Evolutionary conservation across 164 flowering plant species (phyloP).

Genomic region (Amborella trichopoda): DNA sequence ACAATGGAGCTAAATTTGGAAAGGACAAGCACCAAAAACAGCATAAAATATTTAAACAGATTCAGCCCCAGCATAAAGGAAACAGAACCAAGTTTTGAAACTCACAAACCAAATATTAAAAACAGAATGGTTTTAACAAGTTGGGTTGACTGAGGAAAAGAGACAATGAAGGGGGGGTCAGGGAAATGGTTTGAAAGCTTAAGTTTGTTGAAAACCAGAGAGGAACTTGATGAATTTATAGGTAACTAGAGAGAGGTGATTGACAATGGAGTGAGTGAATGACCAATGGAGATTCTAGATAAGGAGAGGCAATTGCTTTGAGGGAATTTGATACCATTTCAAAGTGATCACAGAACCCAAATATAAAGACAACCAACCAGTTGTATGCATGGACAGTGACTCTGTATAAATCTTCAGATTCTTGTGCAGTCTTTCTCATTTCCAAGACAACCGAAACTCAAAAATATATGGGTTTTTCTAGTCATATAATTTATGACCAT

Average conservation of each 20-base stretch:
- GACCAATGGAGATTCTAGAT: too few species aligned
- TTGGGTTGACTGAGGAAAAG: too few species aligned
- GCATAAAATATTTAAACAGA: too few species aligned
- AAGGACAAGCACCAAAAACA: too few species aligned
- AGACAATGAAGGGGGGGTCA: not conserved
- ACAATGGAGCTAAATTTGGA: too few species aligned
- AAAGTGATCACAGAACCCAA: not conserved
- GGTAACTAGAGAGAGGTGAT: not conserved
- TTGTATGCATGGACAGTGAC: slow-evolving; percentile 4
- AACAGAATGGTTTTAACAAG: not conserved
- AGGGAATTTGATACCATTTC: not conserved
- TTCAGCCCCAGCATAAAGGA: not conserved
- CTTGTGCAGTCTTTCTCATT: too few species aligned
- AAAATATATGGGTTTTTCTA: not conserved
- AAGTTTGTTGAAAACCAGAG: not conserved
- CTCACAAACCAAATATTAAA: not conserved
- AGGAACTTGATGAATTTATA: not conserved
- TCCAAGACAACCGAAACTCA: too few species aligned
- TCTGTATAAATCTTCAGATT: too few species aligned
- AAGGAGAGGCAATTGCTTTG: too few species aligned
- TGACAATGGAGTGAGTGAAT: not conserved
- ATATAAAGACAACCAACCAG: slow-evolving; percentile 3
- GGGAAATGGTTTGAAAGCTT: too few species aligned
- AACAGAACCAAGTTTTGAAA: not conserved
- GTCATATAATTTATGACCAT: not conserved